These are phyloP conservation scores for Exserohilum turcica DNA, from an alignment of 2,329 filamentous ascomycete species.

Conservation along the genomic window DNA sequence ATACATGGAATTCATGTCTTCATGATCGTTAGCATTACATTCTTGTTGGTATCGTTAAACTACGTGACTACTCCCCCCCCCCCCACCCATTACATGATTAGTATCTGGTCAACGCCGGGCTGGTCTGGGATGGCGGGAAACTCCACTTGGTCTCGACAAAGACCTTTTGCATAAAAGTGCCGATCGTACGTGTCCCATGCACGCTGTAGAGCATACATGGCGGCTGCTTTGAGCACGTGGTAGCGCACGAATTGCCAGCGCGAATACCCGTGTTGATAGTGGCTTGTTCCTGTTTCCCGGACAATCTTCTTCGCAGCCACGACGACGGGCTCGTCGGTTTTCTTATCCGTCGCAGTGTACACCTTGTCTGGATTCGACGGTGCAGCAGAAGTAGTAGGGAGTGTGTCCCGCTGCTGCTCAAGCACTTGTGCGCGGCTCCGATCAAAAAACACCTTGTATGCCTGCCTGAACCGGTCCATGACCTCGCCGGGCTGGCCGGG, in stretches of 20 bases:
- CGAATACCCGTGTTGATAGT: constrained; percentile 4
- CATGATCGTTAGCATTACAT: neutral
- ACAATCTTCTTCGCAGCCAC: neutral
- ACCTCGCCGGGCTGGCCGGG: neutral
- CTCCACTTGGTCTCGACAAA: constrained; percentile 68
- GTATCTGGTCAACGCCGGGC: constrained; percentile 58
- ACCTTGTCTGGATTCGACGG: neutral
- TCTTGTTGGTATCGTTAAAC: constrained; percentile 4
- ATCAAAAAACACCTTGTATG: constrained; percentile 19
- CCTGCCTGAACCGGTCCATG: constrained; percentile 5
- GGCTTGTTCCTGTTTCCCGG: neutral
- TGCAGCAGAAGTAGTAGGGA: neutral
- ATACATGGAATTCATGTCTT: neutral
- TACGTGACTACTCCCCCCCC: neutral
- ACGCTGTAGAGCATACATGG: neutral
- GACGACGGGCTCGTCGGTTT: neutral
- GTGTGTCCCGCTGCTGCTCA: neutral
- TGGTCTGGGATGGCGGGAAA: constrained; percentile 55
- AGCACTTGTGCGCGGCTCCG: constrained; percentile 4
- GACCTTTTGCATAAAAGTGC: constrained; percentile 73
- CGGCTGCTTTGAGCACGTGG: constrained; percentile 1
- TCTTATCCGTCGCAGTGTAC: constrained; percentile 2
- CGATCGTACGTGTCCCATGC: neutral
- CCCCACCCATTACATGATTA: constrained; percentile 8
- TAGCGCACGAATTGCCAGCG: constrained; percentile 6